Evolutionary conservation across 2,329 filamentous ascomycete genomes (phyloP).

Genomic region (Phialophora chinensis): DNA sequence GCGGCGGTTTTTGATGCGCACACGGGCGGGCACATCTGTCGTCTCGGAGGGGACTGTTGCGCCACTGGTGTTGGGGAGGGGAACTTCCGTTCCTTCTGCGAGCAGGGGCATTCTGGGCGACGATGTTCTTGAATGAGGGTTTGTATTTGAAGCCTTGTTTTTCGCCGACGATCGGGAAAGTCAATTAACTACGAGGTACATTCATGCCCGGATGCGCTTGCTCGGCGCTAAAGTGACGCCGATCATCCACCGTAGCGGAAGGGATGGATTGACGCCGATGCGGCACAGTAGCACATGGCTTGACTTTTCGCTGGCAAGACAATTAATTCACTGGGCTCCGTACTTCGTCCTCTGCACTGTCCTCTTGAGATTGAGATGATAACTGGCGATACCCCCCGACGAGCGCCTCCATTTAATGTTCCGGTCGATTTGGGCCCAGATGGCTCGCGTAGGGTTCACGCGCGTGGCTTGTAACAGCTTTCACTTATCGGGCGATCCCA

Average conservation of each 20-base stretch:
- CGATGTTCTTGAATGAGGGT: not conserved
- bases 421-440: too few species aligned
- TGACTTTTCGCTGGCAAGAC: not conserved
- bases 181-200: not conserved
- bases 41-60: not conserved
- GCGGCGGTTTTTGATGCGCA: conserved; percentile 74
- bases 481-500: not conserved
- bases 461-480: not conserved
- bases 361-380: not conserved
- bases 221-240: not conserved
- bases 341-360: not conserved
- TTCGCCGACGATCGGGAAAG: not conserved
- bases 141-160: not conserved
- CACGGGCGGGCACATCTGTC: conserved; percentile 41
- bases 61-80: conserved; percentile 18
- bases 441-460: too few species aligned
- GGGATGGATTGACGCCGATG: too few species aligned
- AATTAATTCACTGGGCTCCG: not conserved
- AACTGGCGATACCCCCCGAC: not conserved
- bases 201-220: not conserved
- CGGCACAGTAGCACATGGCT: too few species aligned
- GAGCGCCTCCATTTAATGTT: not conserved
- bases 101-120: conserved; percentile 26
- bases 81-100: conserved; percentile 28
- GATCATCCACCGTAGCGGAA: too few species aligned